Conservation (phyloP, 2,329 filamentous ascomycete species). For the Cadophora malorum region DNA sequence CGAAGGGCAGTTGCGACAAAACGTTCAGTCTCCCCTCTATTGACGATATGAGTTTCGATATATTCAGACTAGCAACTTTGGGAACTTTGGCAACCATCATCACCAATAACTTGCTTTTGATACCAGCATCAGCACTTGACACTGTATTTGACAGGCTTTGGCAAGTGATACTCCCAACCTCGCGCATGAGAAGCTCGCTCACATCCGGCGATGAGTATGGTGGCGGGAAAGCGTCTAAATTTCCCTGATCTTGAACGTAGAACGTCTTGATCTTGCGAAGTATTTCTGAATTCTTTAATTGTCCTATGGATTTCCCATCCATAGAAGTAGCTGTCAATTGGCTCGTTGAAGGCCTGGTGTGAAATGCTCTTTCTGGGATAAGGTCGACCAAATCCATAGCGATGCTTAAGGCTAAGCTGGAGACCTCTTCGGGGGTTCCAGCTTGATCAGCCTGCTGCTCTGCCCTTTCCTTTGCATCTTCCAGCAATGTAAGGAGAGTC, state of each 20-base stretch:
- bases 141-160: slow-evolving; percentile 52
- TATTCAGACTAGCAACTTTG: slow-evolving; percentile 53
- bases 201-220: slow-evolving; percentile 64
- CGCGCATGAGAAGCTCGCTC: slow-evolving; percentile 68
- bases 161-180: slow-evolving; percentile 60
- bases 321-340: slow-evolving; percentile 37
- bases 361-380: slow-evolving; percentile 69
- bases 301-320: slow-evolving; percentile 41
- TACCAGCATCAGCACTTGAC: slow-evolving; percentile 56
- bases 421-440: slow-evolving; percentile 38
- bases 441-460: slow-evolving; percentile 38
- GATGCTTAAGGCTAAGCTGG: slow-evolving; percentile 52
- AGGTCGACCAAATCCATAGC: slow-evolving; percentile 65
- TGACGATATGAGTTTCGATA: slow-evolving; percentile 56
- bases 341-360: slow-evolving; percentile 42
- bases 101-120: slow-evolving; percentile 65
- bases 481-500: slow-evolving; percentile 64
- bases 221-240: slow-evolving; percentile 64
- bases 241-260: slow-evolving; percentile 74
- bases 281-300: slow-evolving; percentile 57
- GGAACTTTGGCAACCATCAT: slow-evolving; percentile 61
- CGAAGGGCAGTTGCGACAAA: slow-evolving; percentile 53
- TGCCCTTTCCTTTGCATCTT: slow-evolving; percentile 55
- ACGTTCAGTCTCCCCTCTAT: slow-evolving; percentile 56
- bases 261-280: slow-evolving; percentile 68